Base-by-base conservation (phyloP, 2,329 filamentous ascomycete species). In the Pleomassaria siparia region DNA sequence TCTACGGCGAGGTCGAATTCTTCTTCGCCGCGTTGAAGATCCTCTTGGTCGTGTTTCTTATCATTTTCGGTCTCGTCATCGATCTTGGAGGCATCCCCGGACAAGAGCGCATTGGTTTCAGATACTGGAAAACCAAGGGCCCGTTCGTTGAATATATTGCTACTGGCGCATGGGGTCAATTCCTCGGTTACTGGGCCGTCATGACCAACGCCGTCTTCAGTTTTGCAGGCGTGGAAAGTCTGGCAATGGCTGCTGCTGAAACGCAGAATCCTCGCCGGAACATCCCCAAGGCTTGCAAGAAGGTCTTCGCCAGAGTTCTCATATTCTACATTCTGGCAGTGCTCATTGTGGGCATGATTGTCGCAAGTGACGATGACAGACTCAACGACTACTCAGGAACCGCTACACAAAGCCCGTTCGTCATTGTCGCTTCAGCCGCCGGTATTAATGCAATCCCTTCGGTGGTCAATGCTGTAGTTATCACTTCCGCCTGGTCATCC, bases 391-490 rank as follows among this genome's bases (percentile, higher is more conserved):
- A 69, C 13, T 63, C 59, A 48, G 62, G 61, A n/a, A 51, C 56
- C 25, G 61, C 60, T 21, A 57, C 62, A 25, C 53, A 56, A 22
- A 54, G 48, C 37, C 67, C 61, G n/a, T 67, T 64, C 50, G 60
- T 91, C 44, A 87, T 90, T 50, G 87, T 86, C 11, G 83, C 85
- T 13, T 76, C 78, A 2, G 77, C 81, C 20, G 87, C 86, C 2
- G 85, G 86, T 0, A 83, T 90, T 46, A 76, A 74, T 12, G 84
- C 78, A 4, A 78, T 91, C 4, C 84, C 86, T 0, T 83, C 81
- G 1, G 78, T 91, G 36, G 84, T 91, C 67, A 91, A 91, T 64
- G 87, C 86, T 24, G 75, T 90, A 9, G 84, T 91, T 53, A 79
- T 90, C 49, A 87, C 84, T 0, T 87, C 84, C 0, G 86, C 84